Conservation (phyloP, 2,329 filamentous ascomycete species). For the Nothopassalora personata region DNA sequence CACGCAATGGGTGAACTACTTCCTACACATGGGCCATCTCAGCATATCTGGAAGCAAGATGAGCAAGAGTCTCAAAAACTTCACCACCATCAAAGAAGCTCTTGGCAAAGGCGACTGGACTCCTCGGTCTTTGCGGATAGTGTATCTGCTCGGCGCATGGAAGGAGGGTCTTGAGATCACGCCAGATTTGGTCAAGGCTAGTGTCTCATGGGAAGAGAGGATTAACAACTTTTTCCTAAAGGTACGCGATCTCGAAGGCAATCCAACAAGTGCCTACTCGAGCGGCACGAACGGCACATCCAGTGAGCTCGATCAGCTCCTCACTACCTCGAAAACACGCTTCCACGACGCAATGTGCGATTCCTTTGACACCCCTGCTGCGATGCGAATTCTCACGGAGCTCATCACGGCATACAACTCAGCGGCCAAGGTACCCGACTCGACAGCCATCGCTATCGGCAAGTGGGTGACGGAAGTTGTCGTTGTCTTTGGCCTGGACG, state of each 20-base stretch:
- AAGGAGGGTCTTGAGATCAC: slow-evolving; percentile 89
- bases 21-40: slow-evolving; percentile 90
- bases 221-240: slow-evolving; percentile 67
- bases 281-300: slow-evolving; percentile 31
- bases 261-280: slow-evolving; percentile 11
- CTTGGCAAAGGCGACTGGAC: slow-evolving; percentile 66
- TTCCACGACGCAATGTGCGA: slow-evolving; percentile 66
- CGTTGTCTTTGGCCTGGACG: slow-evolving; percentile 76
- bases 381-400: slow-evolving; percentile 71
- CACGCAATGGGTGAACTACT: slow-evolving; percentile 86
- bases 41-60: slow-evolving; percentile 89
- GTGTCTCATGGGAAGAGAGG: slow-evolving; percentile 72
- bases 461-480: slow-evolving; percentile 79
- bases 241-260: slow-evolving; percentile 44
- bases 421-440: slow-evolving; percentile 42
- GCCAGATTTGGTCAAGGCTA: slow-evolving; percentile 64
- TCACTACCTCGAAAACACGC: slow-evolving; percentile 52
- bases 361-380: slow-evolving; percentile 80
- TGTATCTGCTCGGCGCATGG: slow-evolving; percentile 85
- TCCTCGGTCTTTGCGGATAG: slow-evolving; percentile 71
- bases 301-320: slow-evolving; percentile 38
- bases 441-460: slow-evolving; percentile 53
- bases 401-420: slow-evolving; percentile 73
- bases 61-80: slow-evolving; percentile 94
- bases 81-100: slow-evolving; percentile 85